Conservation (phyloP, 257 asterid species). For the Solanum corneliomulleri region DNA sequence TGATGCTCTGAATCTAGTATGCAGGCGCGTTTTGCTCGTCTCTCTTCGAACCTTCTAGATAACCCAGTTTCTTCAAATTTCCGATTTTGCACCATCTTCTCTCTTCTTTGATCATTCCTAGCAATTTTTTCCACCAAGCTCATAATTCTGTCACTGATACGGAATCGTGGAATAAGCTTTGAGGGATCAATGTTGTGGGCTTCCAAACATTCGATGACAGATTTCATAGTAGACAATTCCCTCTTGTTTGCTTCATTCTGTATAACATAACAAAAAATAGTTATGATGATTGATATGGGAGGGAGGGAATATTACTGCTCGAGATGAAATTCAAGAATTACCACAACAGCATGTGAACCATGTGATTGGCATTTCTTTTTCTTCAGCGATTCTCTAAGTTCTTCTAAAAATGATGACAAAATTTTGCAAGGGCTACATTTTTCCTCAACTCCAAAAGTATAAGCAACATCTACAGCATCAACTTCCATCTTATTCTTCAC, state of each 20-base stretch:
- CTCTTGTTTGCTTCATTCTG: constrained; percentile 70
- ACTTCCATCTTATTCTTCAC: constrained; percentile 54
- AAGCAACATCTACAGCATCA: constrained; percentile 57
- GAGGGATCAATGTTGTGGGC: constrained; percentile 53
- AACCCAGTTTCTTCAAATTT: constrained; percentile 34
- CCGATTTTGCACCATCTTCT: constrained; percentile 26
- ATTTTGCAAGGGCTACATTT: constrained; percentile 37
- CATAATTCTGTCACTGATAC: constrained; percentile 41
- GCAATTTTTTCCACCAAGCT: constrained; percentile 45
- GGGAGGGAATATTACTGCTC: background rate
- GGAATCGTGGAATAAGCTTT: constrained; percentile 67
- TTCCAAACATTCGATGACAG: constrained; percentile 46
- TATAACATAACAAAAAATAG: background rate
- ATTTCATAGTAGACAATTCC: constrained; percentile 39
- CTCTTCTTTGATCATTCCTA: constrained; percentile 21
- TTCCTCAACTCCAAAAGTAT: constrained; percentile 59
- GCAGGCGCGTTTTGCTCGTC: constrained; percentile 40
- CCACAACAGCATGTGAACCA: constrained; percentile 35
- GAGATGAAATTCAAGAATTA: constrained; percentile 8
- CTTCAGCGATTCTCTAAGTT: constrained; percentile 40
- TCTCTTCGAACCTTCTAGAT: constrained; percentile 21
- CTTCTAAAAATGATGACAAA: constrained; percentile 44
- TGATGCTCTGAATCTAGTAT: background rate
- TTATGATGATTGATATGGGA: background rate
- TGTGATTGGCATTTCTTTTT: constrained; percentile 25